Base-by-base conservation (phyloP, 352 stramenopile genomes). In the Pythium aristosporum region DNA sequence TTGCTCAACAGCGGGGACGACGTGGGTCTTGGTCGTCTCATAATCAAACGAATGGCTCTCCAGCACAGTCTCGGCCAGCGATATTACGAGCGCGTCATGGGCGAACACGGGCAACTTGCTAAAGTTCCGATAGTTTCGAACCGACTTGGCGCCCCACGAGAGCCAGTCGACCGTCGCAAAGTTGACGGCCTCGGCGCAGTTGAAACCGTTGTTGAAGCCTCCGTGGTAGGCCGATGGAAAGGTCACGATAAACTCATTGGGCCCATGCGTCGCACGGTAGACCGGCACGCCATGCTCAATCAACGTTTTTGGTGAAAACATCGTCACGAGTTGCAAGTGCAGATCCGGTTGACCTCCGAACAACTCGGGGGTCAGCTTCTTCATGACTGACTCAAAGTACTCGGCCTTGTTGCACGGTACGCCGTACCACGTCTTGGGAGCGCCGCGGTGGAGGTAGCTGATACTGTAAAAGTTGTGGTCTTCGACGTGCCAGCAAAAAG, bases 381-480 rank as follows among this genome's bases (percentile, higher is more conserved):
- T 83, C 79, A 97, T 92, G 4, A 87, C 92, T 21, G 74, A 81
- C 69, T 98, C 94, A 44, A 98, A 98, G 5, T 89, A 87, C 50
- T 96, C 82, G 15, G 96, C 89, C 42, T 96, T 89, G 4, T 72
- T 84, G 10, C 96, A 91, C 1, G 98, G 97, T 8, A 99, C 91
- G 42, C 96, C 96, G 61, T 99, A 99, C 97, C 97, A 99, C 49
- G 97, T 98, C 77, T 99, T 99, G 0, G 97, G 88, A 11, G 90
- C 94, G 8, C 98, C 98, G 21, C 87, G 96, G 75, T 99, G 97
- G 59, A 98, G 80, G 74, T 99, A 99, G 71, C 98, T 99, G 71
- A 99, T 99, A 57, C 88, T 98, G 65, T 99, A 99, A 58, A 99
- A 97, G 79, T 99, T 99, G 79, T 99, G 98, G 73, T 99, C 98